A percentile compares a stretch with the other conserved stretches of the same genome.
Conservation (phyloP, 2,329 filamentous ascomycete genomes). For the Colletotrichum sp. region DNA sequence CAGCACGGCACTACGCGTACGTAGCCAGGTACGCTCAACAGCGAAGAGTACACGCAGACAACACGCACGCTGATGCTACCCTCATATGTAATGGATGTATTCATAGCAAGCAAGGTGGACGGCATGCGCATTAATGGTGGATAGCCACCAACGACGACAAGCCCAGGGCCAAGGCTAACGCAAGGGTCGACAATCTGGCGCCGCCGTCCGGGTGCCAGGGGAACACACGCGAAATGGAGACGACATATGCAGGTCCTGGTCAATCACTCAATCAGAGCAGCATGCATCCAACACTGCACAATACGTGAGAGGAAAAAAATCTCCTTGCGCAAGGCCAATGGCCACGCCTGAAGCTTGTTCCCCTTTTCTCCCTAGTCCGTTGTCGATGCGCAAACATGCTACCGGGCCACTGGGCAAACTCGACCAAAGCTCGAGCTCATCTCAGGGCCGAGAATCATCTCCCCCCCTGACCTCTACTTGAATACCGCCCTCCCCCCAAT, state of each 20-base stretch:
- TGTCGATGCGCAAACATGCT: conserved; percentile 20
- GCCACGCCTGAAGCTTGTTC: conserved; percentile 21
- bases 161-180: conserved; percentile 2
- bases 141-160: conserved; percentile 4
- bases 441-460: not conserved
- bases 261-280: not conserved
- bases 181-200: conserved; percentile 12
- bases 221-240: conserved; percentile 16
- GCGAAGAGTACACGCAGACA: not conserved
- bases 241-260: conserved; percentile 12
- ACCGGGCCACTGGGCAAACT: not conserved
- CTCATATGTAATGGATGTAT: not conserved
- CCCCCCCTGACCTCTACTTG: conserved; percentile 5
- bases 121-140: not conserved
- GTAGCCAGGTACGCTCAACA: not conserved
- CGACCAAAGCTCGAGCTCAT: conserved; percentile 13
- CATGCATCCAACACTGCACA: not conserved
- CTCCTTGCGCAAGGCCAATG: conserved; percentile 5
- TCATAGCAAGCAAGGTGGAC: not conserved
- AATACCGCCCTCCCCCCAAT: conserved; percentile 9
- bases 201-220: conserved; percentile 14
- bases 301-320: not conserved
- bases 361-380: conserved; percentile 18
- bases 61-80: not conserved
- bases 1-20: not conserved